Evolutionary conservation across 768 basidiomycete species (phyloP).

Genomic region (Hirschioporus abietinus): DNA sequence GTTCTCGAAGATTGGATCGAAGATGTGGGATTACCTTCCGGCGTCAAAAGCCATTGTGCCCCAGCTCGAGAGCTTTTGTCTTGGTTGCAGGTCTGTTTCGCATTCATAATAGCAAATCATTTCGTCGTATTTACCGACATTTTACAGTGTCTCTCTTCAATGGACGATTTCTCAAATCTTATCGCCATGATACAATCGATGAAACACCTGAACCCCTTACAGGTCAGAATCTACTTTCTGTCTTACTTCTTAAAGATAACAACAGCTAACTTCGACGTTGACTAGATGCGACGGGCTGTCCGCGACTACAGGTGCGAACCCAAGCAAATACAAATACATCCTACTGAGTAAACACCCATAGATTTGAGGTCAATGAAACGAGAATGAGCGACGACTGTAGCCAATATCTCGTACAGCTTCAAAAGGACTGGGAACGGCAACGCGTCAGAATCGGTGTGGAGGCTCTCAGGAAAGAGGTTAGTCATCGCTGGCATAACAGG

Average conservation of each 20-base stretch:
- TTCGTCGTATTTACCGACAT: constrained; percentile 3
- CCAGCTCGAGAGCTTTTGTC: constrained; percentile 79
- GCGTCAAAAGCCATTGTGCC: constrained; percentile 74
- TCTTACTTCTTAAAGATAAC: constrained; percentile 3
- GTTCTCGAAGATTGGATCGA: constrained; percentile 91
- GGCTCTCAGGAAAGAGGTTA: constrained; percentile 77
- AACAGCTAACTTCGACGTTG: neutral
- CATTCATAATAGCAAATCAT: constrained; percentile 13
- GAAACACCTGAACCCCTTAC: constrained; percentile 84
- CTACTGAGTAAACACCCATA: constrained; percentile 21
- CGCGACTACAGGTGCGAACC: constrained; percentile 68
- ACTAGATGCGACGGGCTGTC: constrained; percentile 86
- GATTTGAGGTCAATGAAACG: constrained; percentile 86
- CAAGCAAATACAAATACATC: neutral
- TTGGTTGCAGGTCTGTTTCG: constrained; percentile 72
- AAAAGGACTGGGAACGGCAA: constrained; percentile 96
- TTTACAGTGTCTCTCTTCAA: constrained; percentile 74
- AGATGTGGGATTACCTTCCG: constrained; percentile 70
- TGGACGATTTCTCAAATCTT: constrained; percentile 81
- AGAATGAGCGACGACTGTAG: constrained; percentile 93
- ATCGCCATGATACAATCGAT: constrained; percentile 88
- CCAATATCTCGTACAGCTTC: constrained; percentile 90
- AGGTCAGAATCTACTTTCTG: constrained; percentile 40
- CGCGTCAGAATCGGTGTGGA: constrained; percentile 84
- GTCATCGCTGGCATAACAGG: constrained; percentile 3